These are phyloP conservation scores for Salvia splendens DNA, from an alignment of 257 asterid genomes.

Conservation along the genomic window DNA sequence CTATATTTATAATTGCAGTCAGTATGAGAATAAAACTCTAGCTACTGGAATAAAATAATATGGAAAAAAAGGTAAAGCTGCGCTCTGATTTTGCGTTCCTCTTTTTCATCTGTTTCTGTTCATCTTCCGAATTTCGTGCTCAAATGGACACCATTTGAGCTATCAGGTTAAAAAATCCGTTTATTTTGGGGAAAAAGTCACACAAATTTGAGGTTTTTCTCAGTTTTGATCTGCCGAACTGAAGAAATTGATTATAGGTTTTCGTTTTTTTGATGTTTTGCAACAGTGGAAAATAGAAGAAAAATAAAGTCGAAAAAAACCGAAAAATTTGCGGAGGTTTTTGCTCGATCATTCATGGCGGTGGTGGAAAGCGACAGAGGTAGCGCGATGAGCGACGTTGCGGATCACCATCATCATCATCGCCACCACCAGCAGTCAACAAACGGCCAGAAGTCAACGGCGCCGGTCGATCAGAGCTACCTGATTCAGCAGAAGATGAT, in stretches of 20 bases:
- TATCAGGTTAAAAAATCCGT: conserved; percentile 43
- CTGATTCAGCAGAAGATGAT: conserved; percentile 50
- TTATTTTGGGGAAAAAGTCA: not conserved
- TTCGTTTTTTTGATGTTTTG: not conserved
- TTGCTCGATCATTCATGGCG: conserved; percentile 73
- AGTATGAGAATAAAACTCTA: conserved; percentile 39
- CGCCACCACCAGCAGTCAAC: conserved; percentile 43
- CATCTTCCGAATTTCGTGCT: conserved; percentile 36
- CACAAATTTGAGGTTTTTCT: not conserved
- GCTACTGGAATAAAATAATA: conserved; percentile 35
- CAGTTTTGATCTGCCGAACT: conserved; percentile 40
- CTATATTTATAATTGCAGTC: conserved; percentile 31
- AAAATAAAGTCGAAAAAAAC: not conserved
- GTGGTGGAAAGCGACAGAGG: conserved; percentile 75
- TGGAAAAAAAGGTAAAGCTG: conserved; percentile 43
- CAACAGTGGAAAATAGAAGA: conserved; percentile 12
- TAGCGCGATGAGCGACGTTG: conserved; percentile 35
- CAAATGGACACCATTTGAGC: conserved; percentile 51
- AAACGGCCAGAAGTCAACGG: conserved; percentile 53
- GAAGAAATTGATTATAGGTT: conserved; percentile 24
- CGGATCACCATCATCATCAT: conserved; percentile 41
- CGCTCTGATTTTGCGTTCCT: conserved; percentile 38
- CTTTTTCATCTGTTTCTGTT: conserved; percentile 19
- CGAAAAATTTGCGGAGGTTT: conserved; percentile 28
- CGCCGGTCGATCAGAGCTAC: conserved; percentile 49